Evolutionary conservation across 2,329 filamentous ascomycete genomes (phyloP).

Genomic region (Paraphaeosphaeria minitans): DNA sequence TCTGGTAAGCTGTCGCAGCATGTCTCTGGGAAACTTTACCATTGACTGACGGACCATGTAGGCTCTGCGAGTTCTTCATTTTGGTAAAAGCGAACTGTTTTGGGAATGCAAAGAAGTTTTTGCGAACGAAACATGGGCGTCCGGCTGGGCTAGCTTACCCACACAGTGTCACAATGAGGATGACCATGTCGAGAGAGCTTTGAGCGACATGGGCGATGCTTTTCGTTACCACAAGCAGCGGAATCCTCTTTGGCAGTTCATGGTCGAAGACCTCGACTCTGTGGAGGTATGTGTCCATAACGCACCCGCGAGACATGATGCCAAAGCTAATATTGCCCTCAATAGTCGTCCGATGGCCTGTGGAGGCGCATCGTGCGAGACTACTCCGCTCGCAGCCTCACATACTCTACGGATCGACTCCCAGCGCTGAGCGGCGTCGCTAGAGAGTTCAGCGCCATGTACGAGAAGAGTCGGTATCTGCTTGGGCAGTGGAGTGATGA

Average conservation of each 20-base stretch:
- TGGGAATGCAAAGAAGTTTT: constrained; percentile 2
- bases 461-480: neutral
- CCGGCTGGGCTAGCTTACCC: neutral
- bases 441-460: neutral
- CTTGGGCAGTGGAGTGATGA: neutral
- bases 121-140: constrained; percentile 1
- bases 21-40: neutral
- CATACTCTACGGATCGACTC: neutral
- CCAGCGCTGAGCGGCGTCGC: neutral
- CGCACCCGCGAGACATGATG: neutral
- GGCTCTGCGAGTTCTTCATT: constrained; percentile 3
- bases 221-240: neutral
- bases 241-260: constrained; percentile 1
- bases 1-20: neutral
- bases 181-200: neutral
- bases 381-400: constrained; percentile 1
- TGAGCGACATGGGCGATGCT: neutral
- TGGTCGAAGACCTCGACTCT: neutral
- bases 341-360: neutral
- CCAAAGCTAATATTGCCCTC: neutral
- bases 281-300: neutral
- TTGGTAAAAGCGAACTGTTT: neutral
- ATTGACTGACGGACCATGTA: neutral
- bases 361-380: neutral
- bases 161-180: neutral